Percentiles rank a stretch among this genome's conserved stretches.
Evolutionary conservation across 768 basidiomycete genomes (phyloP).

Genomic region (Krasilnikovozyma curviuscula): DNA sequence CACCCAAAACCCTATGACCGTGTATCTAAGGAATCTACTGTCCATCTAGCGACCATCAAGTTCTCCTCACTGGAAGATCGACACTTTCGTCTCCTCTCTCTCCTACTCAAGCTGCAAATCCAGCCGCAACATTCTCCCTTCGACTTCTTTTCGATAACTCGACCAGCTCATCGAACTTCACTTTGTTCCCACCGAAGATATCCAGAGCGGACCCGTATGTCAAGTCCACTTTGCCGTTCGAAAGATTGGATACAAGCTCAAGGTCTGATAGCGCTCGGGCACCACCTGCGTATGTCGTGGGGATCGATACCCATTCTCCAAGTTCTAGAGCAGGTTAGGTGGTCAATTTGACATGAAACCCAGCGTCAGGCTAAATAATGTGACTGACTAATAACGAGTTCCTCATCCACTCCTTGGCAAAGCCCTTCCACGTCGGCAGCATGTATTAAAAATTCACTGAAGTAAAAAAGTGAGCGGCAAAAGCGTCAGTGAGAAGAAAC

Average conservation of each 20-base stretch:
- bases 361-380: background rate
- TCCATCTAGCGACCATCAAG: no score
- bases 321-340: conserved; percentile 36
- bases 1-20: no score
- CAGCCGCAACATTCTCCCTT: background rate
- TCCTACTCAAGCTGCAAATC: background rate
- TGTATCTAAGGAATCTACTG: no score
- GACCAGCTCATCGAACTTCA: conserved; percentile 31
- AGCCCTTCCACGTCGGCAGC: conserved; percentile 98
- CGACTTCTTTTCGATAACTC: conserved; percentile 20
- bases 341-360: background rate
- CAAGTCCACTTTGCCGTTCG: conserved; percentile 63
- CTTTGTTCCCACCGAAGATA: conserved; percentile 32
- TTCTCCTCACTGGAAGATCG: no score
- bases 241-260: conserved; percentile 56
- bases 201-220: conserved; percentile 55
- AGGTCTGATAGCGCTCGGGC: conserved; percentile 80
- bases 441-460: conserved; percentile 80
- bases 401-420: conserved; percentile 86
- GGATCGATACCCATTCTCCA: conserved; percentile 76
- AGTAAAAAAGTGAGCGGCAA: background rate
- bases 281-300: conserved; percentile 92
- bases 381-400: conserved; percentile 53
- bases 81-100: no score
- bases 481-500: background rate